A percentile compares a stretch with the other conserved stretches of the same genome.
Conservation (phyloP, 1,139 yeast species). For the Yamadazyma trypodendri region DNA sequence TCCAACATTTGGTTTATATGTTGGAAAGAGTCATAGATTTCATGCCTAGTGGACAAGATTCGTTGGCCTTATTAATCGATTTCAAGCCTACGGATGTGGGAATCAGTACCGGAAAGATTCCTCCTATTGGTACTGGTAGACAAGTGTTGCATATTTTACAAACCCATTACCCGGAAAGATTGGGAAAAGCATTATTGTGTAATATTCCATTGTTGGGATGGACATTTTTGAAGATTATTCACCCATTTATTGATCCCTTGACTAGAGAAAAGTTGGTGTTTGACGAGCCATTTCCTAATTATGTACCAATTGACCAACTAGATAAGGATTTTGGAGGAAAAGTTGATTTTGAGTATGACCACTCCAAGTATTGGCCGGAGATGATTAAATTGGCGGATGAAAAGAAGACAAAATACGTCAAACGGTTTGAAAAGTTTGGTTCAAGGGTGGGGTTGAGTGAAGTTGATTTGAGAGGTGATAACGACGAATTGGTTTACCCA, state of each 20-base stretch:
- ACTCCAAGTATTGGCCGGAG: slow-evolving; percentile 43
- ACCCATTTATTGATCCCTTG: slow-evolving; percentile 51
- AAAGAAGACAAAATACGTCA: slow-evolving; percentile 34
- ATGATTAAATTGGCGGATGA: slow-evolving; percentile 41
- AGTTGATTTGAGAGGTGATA: slow-evolving; percentile 59
- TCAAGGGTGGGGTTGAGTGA: slow-evolving; percentile 53
- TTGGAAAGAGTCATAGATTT: slow-evolving; percentile 46
- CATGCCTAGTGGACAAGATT: slow-evolving; percentile 52
- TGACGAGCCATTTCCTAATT: slow-evolving; percentile 47
- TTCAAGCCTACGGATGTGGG: slow-evolving; percentile 49
- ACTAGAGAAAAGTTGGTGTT: slow-evolving; percentile 50
- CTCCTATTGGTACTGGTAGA: slow-evolving; percentile 77
- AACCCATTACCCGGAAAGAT: slow-evolving; percentile 49
- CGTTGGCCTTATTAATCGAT: slow-evolving; percentile 46
- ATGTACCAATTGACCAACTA: slow-evolving; percentile 45
- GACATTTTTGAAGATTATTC: slow-evolving; percentile 46
- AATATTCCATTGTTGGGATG: slow-evolving; percentile 51
- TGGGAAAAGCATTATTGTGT: slow-evolving; percentile 47
- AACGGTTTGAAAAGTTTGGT: slow-evolving; percentile 41
- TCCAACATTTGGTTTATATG: slow-evolving; percentile 51
- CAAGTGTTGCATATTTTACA: slow-evolving; percentile 72
- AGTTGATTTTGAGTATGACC: slow-evolving; percentile 43
- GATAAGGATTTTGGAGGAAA: slow-evolving; percentile 48
- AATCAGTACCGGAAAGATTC: slow-evolving; percentile 64
- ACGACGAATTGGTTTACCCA: slow-evolving; percentile 34